Base-by-base conservation (phyloP, 805 yeast species). In the Candida sanyiensis region DNA sequence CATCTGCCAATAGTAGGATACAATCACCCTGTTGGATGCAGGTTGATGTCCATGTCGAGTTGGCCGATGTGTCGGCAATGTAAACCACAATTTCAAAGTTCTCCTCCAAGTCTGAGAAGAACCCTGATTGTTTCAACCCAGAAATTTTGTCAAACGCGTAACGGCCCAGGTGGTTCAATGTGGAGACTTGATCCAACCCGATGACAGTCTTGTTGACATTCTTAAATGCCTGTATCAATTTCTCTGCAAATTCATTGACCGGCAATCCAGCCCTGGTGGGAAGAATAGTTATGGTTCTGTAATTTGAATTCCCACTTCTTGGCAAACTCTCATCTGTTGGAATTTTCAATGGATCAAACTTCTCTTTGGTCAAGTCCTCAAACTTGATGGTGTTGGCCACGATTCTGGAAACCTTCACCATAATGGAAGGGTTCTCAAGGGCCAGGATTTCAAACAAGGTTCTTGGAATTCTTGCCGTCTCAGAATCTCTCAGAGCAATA, bases 21-120 rank as follows among this genome's bases (percentile, higher is more conserved):
- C 97, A 89, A 59, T 90, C 97, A 13, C 96, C 97, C 59, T 90
- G 97, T 7, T 89, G 78, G 28, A 90, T 83, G 58, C 97, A 93
- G 0, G 96, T 86, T 7, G 77, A 72, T 0, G 96, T 86, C 98
- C 98, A 90, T 15, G 79, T 72, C 0, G 96, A 83, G 48, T 77
- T 78, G 2, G 83, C 77, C 1, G 83, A 71, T 0, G 96, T 79
- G 52, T 93, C 97, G 19, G 93, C 89, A 10, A 90, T 78, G 54
- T 90, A 93, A 2, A 90, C 76, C 4, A 93, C 83, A n/a, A 87
- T 82, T 48, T 90, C 86, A 57, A 80, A 85, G 45, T 76, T 73
- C 51, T 89, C 97, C 65, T 90, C 98, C 35, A 93, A 67, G 49
- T 87, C 95, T 0, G 96, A 84, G 56, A 90, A 83, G 53, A 81